Evolutionary conservation across 805 yeast genomes (phyloP), one percentile per base, ranked within the genome.

Genomic region (Ogataea dorogensis): DNA sequence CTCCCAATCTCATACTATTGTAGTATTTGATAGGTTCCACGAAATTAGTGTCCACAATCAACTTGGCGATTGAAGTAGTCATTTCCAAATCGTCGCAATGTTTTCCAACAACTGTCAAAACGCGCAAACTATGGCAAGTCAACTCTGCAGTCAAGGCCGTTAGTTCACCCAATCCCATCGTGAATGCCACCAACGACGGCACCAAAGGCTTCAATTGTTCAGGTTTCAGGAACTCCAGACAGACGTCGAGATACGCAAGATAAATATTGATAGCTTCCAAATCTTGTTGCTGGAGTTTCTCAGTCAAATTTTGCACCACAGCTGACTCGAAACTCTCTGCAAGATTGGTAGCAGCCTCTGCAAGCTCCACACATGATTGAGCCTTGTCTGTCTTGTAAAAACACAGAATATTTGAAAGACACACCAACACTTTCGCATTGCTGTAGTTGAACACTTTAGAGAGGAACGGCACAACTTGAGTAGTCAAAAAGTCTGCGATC

Each of bases 351-450:
- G 35, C 19, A 3, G 14, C 10, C 2, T 41, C 32, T 7, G 50
- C 23, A 11, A 49, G 43, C 7, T 36, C 32, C 4, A 33, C 27
- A 17, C 23, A 46, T 8, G 18, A 10, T 10, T 48, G 44, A 3
- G 50, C 40, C 9, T 68, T 53, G 49, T 61, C 57, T 4, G 52
- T 54, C 18, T 44, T 40, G 39, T 49, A 42, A 17, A 54, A 57
- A 24, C 52, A 81, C 25, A 75, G 56, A 35, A 82, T 56, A 52
- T 89, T 89, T 60, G 86, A 87, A 55, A 87, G 68, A 7, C 85
- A 79, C 10, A 77, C 69, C 31, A 86, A 61, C 5, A 78, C 68
- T 46, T 83, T 77, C 17, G 75, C 66, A 17, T 71, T 61, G 42
- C 80, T 71, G 28, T 70, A 67, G n/a, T 67, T 62, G 43, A 61